phyloP scores from a whole-genome alignment of 805 yeast species.

The Saturnispora kantuleensis region DNA sequence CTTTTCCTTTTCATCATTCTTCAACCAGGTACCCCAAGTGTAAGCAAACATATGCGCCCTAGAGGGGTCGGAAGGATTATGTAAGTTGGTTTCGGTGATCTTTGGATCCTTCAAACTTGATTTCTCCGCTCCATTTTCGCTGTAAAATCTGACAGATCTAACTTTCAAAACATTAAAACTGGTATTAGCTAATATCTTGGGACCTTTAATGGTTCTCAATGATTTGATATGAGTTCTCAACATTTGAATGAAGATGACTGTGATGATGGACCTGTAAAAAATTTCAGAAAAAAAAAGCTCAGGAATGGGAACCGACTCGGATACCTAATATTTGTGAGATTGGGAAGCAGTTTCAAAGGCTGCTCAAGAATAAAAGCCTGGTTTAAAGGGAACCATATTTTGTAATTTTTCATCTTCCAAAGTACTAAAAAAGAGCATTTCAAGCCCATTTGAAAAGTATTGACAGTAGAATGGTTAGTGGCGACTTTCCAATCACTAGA shows the following conservation, averaged over 20 bases:
- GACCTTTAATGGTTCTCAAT: neutral
- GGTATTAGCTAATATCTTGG: neutral
- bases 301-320: neutral
- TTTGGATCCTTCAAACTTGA: constrained; percentile 3
- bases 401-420: too few species aligned
- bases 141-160: constrained; percentile 1
- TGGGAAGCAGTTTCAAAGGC: too few species aligned
- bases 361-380: too few species aligned
- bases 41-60: constrained; percentile 56
- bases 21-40: constrained; percentile 94
- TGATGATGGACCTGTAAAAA: neutral
- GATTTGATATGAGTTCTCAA: constrained; percentile 4
- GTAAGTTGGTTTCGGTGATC: constrained; percentile 10
- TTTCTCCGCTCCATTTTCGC: neutral
- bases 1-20: constrained; percentile 66
- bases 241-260: neutral
- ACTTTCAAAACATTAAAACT: neutral
- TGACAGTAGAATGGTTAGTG: too few species aligned
- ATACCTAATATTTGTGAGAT: too few species aligned
- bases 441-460: too few species aligned
- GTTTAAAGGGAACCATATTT: too few species aligned
- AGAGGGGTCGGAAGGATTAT: constrained; percentile 11
- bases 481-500: too few species aligned
- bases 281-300: neutral
- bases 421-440: too few species aligned